phyloP scores from a whole-genome alignment of 768 basidiomycete genomes.

The Imleria badia region DNA sequence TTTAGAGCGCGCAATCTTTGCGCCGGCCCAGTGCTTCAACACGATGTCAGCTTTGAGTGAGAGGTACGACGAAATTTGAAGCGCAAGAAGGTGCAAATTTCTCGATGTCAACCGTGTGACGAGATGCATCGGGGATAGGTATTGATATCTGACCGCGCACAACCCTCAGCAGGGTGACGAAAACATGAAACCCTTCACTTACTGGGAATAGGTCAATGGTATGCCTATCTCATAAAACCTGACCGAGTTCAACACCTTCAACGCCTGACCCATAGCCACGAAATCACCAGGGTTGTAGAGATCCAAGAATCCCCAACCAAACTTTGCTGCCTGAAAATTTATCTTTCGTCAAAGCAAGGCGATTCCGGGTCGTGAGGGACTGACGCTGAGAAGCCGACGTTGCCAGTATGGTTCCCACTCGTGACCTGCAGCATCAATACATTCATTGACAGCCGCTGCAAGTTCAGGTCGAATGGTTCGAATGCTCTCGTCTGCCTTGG shows the following conservation, averaged over 20 bases:
- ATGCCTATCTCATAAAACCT: constrained; percentile 91
- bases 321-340: constrained; percentile 81
- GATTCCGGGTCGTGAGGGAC: not conserved
- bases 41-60: constrained; percentile 83
- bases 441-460: constrained; percentile 83
- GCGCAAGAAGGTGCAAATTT: constrained; percentile 87
- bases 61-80: constrained; percentile 85
- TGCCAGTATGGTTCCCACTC: constrained; percentile 95
- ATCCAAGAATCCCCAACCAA: constrained; percentile 92
- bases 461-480: constrained; percentile 85
- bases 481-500: constrained; percentile 92
- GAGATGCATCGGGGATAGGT: constrained; percentile 77
- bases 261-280: constrained; percentile 85
- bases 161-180: not conserved
- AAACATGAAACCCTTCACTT: constrained; percentile 25
- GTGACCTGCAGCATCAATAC: constrained; percentile 89
- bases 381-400: constrained; percentile 76
- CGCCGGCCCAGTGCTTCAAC: constrained; percentile 93
- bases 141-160: constrained; percentile 60
- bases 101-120: constrained; percentile 82
- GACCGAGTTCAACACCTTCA: constrained; percentile 93
- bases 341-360: not conserved
- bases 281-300: constrained; percentile 91
- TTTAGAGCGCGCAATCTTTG: constrained; percentile 80
- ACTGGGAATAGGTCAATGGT: constrained; percentile 91